Evolutionary conservation across 139 green algal genomes (phyloP).

Genomic region (Pycnococcus provasolii): DNA sequence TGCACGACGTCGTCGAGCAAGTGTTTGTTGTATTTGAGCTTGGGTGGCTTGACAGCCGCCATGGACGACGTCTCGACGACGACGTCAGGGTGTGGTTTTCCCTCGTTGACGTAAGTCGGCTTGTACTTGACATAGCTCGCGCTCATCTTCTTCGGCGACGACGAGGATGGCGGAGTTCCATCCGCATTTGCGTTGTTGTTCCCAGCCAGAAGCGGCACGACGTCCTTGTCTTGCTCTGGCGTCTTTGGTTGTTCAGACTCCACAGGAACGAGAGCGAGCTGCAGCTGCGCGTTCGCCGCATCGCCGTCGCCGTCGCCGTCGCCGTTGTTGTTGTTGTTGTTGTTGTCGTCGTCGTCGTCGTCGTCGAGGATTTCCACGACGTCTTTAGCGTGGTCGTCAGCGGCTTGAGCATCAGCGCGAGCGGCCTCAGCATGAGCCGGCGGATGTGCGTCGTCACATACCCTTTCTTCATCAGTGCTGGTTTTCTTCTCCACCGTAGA

Average conservation of each 20-base stretch:
- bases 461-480: too few species aligned
- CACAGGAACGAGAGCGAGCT: too few species aligned
- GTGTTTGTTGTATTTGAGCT: slow-evolving; percentile 27
- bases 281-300: not conserved
- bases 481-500: too few species aligned
- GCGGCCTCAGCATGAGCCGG: too few species aligned
- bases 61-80: slow-evolving; percentile 38
- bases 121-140: slow-evolving; percentile 2
- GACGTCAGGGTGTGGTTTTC: slow-evolving; percentile 27
- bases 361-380: too few species aligned
- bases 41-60: slow-evolving; percentile 28
- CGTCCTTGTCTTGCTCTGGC: too few species aligned
- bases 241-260: too few species aligned
- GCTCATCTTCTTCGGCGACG: not conserved
- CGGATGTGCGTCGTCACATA: too few species aligned
- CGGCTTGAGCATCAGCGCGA: too few species aligned
- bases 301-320: not conserved
- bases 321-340: not conserved
- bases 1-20: slow-evolving; percentile 11
- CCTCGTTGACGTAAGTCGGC: slow-evolving; percentile 8
- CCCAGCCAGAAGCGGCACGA: too few species aligned
- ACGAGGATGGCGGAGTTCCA: not conserved
- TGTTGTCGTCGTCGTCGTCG: not conserved
- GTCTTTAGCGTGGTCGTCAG: too few species aligned
- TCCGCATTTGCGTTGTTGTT: not conserved